A percentile compares a stretch with the other conserved stretches of the same genome.
Conservation (phyloP, 305 asterid species). For the Coffea humblotiana region DNA sequence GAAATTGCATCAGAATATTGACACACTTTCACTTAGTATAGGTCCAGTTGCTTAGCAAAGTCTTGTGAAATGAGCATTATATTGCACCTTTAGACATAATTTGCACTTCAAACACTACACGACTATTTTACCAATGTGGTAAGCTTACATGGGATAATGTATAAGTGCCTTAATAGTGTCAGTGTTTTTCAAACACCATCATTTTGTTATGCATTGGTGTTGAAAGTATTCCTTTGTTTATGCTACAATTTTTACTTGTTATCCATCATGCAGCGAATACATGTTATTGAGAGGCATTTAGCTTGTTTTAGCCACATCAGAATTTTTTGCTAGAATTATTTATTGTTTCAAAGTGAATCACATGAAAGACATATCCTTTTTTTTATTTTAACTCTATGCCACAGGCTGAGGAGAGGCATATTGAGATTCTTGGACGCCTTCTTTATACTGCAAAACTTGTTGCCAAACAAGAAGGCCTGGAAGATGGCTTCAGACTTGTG, state of each 20-base stretch:
- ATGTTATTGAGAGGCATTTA: too few species aligned
- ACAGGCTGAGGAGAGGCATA: slow-evolving; percentile 80
- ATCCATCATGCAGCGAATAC: neutral
- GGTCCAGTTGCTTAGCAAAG: neutral
- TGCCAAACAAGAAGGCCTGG: slow-evolving; percentile 92
- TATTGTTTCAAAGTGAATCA: neutral
- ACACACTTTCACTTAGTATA: too few species aligned
- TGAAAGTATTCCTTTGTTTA: neutral
- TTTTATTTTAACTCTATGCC: neutral
- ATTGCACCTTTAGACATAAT: neutral
- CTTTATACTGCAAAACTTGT: slow-evolving; percentile 78
- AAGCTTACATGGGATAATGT: too few species aligned
- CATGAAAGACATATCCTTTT: neutral
- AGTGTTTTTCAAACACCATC: neutral
- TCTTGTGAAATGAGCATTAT: neutral
- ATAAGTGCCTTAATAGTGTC: neutral
- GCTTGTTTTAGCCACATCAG: neutral
- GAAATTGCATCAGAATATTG: neutral
- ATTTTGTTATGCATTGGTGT: neutral
- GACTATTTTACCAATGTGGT: neutral
- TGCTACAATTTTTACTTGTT: too few species aligned
- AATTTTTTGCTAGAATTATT: neutral
- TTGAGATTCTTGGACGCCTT: slow-evolving; percentile 74
- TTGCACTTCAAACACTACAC: neutral
- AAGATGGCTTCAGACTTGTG: slow-evolving; percentile 80